Evolutionary conservation across 2,329 filamentous ascomycete genomes (phyloP).

Genomic region (Cordyceps farinosa): DNA sequence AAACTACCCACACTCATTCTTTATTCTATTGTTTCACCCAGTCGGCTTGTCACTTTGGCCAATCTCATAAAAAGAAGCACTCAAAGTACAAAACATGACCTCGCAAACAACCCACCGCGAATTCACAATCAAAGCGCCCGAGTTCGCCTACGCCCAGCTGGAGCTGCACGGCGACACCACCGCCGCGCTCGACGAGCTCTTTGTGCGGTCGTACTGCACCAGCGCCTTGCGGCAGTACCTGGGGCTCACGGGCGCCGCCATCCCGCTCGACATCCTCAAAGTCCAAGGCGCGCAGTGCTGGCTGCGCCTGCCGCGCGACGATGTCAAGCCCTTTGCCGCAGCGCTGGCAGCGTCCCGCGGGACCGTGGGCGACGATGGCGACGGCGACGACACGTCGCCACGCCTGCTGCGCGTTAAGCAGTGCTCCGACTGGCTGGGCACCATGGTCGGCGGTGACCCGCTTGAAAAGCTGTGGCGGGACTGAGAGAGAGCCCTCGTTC

Average conservation of each 20-base stretch:
- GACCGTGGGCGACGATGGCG: conserved; percentile 32
- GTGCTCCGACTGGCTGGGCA: conserved; percentile 62
- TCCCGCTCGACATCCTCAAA: conserved; percentile 68
- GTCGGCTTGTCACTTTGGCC: neutral
- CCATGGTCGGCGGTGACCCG: conserved; percentile 48
- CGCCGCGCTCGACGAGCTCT: conserved; percentile 55
- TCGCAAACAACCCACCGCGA: conserved; percentile 24
- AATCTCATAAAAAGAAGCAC: neutral
- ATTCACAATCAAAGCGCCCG: conserved; percentile 46
- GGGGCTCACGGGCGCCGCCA: conserved; percentile 62
- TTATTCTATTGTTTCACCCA: neutral
- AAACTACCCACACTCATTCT: neutral
- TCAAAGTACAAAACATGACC: neutral
- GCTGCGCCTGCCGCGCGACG: conserved; percentile 61
- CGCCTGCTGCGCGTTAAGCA: conserved; percentile 53
- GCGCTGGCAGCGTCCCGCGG: conserved; percentile 65
- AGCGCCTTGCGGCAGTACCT: conserved; percentile 65
- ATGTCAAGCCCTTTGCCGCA: conserved; percentile 58
- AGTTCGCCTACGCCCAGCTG: conserved; percentile 56
- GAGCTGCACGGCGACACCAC: conserved; percentile 37
- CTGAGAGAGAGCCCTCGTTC: neutral
- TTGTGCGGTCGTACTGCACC: conserved; percentile 59
- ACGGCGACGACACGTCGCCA: conserved; percentile 27
- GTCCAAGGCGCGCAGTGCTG: conserved; percentile 54
- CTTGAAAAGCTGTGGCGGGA: conserved; percentile 43